A percentile compares a stretch with the other conserved stretches of the same genome.
Conservation (phyloP, 768 basidiomycete genomes). For the Neoboletus subvelutipes region DNA sequence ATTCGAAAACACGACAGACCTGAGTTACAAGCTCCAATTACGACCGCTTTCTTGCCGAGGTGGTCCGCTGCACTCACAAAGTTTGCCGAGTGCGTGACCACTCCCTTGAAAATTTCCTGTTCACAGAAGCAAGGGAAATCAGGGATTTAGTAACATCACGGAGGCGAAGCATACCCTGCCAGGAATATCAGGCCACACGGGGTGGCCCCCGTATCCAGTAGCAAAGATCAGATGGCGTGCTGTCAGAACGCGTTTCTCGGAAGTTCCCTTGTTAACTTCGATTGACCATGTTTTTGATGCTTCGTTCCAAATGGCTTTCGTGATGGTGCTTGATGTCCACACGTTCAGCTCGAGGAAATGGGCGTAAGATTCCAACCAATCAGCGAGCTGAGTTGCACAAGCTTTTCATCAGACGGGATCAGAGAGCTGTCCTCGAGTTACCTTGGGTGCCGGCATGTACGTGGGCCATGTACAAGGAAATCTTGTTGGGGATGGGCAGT, state of each 20-base stretch:
- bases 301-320: conserved; percentile 35
- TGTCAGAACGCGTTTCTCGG: conserved; percentile 33
- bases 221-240: conserved; percentile 53
- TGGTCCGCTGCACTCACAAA: conserved; percentile 47
- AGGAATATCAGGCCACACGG: conserved; percentile 40
- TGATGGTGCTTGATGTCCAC: conserved; percentile 50
- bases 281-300: conserved; percentile 41
- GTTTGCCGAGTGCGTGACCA: conserved; percentile 45
- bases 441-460: conserved; percentile 49
- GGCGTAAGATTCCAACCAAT: conserved; percentile 59
- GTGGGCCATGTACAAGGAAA: conserved; percentile 52
- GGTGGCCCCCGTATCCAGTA: conserved; percentile 44
- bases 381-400: conserved; percentile 41
- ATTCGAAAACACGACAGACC: conserved; percentile 25
- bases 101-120: conserved; percentile 48
- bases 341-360: conserved; percentile 54
- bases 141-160: not conserved
- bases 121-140: not conserved
- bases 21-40: conserved; percentile 58
- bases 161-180: not conserved
- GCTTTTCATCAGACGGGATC: not conserved
- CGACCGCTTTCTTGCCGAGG: conserved; percentile 57
- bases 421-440: conserved; percentile 4
- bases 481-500: conserved; percentile 23
- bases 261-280: conserved; percentile 30